These are phyloP conservation scores for Boletus smithii DNA, from an alignment of 1,284 basidiomycete genomes.

Conservation along the genomic window DNA sequence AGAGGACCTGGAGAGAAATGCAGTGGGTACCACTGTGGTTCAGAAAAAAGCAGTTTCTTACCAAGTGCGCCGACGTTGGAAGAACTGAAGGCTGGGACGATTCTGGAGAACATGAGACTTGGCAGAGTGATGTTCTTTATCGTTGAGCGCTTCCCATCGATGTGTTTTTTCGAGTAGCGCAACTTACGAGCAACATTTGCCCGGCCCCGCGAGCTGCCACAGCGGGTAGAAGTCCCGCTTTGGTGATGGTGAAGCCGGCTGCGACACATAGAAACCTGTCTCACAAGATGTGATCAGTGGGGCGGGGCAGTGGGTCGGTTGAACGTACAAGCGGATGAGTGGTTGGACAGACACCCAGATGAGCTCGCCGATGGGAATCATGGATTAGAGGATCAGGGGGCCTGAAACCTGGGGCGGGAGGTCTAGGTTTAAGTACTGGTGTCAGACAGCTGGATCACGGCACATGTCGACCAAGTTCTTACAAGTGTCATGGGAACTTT, in stretches of 20 bases:
- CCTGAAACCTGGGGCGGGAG: background rate
- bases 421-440: background rate
- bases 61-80: constrained; percentile 66
- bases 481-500: constrained; percentile 3
- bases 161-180: background rate
- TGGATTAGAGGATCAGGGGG: constrained; percentile 1
- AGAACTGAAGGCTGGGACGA: constrained; percentile 67
- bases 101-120: constrained; percentile 72
- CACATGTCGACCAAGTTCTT: background rate
- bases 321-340: constrained; percentile 53
- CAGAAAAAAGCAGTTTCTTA: constrained; percentile 18
- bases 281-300: background rate
- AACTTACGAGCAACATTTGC: constrained; percentile 52
- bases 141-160: background rate
- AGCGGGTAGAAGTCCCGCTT: constrained; percentile 56
- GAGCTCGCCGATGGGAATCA: constrained; percentile 39
- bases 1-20: constrained; percentile 46
- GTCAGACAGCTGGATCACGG: constrained; percentile 2
- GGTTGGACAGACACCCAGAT: constrained; percentile 61
- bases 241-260: constrained; percentile 58
- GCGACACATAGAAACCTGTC: constrained; percentile 51
- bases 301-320: background rate
- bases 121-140: constrained; percentile 64
- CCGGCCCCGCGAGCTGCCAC: constrained; percentile 57
- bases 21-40: background rate